phyloP scores from a whole-genome alignment of 2,329 filamentous ascomycete species.

The Helminthosporium solani region DNA sequence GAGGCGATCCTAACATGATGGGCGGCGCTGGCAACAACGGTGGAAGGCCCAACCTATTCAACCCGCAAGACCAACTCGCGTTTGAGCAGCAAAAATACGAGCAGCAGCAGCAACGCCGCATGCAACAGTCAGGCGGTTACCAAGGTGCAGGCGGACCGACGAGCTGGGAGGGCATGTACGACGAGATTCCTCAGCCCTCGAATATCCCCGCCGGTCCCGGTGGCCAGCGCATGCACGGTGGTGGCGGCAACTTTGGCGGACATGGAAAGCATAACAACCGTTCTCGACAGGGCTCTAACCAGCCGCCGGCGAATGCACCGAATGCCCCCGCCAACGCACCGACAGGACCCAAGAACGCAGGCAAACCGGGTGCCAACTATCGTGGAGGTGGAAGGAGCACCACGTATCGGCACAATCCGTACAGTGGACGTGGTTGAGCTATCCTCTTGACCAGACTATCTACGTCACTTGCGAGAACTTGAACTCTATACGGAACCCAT shows the following conservation, averaged over 20 bases:
- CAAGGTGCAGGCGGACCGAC: constrained; percentile 66
- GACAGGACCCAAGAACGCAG: constrained; percentile 94
- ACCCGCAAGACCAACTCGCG: constrained; percentile 69
- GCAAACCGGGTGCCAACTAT: constrained; percentile 88
- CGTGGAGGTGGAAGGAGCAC: constrained; percentile 69
- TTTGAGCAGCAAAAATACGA: constrained; percentile 81
- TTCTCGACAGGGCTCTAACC: constrained; percentile 41
- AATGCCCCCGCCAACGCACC: constrained; percentile 75
- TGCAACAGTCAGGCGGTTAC: constrained; percentile 46
- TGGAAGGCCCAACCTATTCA: constrained; percentile 55
- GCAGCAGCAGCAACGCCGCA: constrained; percentile 62
- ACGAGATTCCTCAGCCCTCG: constrained; percentile 80
- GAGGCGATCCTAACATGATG: background rate
- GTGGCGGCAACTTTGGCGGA: constrained; percentile 35
- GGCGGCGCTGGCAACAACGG: background rate
- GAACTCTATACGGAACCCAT: background rate
- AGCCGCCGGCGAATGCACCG: constrained; percentile 42
- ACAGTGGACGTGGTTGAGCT: constrained; percentile 18
- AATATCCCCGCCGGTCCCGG: constrained; percentile 59
- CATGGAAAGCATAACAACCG: constrained; percentile 27
- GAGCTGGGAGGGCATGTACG: constrained; percentile 97
- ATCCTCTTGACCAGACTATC: background rate
- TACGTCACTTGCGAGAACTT: no score
- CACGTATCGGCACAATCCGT: constrained; percentile 34
- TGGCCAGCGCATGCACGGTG: constrained; percentile 28